Percentiles rank a stretch among this genome's conserved stretches.
Conservation (phyloP, 2,329 filamentous ascomycete species). For the Aspergillus ustus region DNA sequence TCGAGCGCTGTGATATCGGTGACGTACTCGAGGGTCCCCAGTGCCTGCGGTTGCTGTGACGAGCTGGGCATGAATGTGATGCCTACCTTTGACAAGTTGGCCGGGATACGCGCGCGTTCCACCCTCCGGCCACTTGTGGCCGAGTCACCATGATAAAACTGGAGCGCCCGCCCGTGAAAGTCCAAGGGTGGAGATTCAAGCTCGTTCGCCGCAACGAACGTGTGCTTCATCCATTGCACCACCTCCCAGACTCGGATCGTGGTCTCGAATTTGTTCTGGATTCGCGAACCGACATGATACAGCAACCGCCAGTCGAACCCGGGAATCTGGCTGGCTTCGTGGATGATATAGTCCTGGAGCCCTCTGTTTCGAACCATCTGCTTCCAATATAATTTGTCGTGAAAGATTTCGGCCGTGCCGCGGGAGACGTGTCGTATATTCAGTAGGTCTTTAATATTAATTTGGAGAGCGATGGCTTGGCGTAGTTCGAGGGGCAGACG, state of each 20-base stretch:
- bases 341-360: constrained; percentile 2
- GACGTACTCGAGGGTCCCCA: too few relatives aligned
- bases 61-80: neutral
- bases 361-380: constrained; percentile 18
- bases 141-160: neutral
- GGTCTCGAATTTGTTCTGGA: too few relatives aligned
- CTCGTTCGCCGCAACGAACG: neutral
- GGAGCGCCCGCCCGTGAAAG: neutral
- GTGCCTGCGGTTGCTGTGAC: too few relatives aligned
- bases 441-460: constrained; percentile 11
- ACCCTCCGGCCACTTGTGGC: neutral
- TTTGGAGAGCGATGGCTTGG: constrained; percentile 8
- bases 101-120: neutral
- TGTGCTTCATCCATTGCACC: neutral
- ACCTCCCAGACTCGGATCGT: neutral
- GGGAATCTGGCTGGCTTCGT: too few relatives aligned
- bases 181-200: neutral
- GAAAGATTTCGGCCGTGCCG: constrained; percentile 14
- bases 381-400: constrained; percentile 18
- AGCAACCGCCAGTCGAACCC: too few relatives aligned
- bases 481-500: constrained; percentile 16
- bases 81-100: neutral
- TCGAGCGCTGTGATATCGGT: too few relatives aligned
- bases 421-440: constrained; percentile 15
- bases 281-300: too few relatives aligned